Evolutionary conservation across 768 basidiomycete species (phyloP).

Genomic region (Gelatoporia subvermispora): DNA sequence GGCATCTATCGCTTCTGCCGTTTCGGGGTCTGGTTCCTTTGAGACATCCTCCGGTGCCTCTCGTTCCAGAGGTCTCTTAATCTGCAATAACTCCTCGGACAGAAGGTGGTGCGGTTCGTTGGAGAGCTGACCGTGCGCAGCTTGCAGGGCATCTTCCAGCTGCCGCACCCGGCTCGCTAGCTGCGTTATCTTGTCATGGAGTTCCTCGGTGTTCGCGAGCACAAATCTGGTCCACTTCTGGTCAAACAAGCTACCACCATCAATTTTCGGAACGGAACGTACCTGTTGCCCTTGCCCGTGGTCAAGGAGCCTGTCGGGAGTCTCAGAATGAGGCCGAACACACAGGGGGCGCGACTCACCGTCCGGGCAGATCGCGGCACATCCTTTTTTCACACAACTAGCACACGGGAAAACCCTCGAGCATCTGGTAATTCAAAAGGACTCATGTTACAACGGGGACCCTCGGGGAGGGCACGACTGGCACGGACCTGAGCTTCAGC

Average conservation of each 20-base stretch:
- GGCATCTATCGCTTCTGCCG: conserved; percentile 54
- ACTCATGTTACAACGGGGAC: conserved; percentile 2
- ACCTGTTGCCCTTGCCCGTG: conserved; percentile 73
- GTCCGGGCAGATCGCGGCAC: conserved; percentile 60
- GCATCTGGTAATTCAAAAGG: conserved; percentile 35
- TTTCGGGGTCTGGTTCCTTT: conserved; percentile 35
- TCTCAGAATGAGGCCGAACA: conserved; percentile 3
- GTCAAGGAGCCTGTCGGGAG: conserved; percentile 52
- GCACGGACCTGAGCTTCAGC: conserved; percentile 60
- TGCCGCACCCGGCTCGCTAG: conserved; percentile 59
- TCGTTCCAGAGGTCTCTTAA: conserved; percentile 65
- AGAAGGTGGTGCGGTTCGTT: conserved; percentile 53
- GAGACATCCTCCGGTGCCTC: conserved; percentile 43
- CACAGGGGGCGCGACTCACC: conserved; percentile 23
- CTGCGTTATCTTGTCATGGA: conserved; percentile 63
- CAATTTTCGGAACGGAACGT: conserved; percentile 4
- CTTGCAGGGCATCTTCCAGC: conserved; percentile 62
- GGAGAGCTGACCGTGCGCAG: conserved; percentile 45
- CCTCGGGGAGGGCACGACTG: conserved; percentile 12
- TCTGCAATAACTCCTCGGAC: conserved; percentile 53
- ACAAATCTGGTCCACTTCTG: conserved; percentile 47
- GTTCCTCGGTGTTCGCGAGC: conserved; percentile 62
- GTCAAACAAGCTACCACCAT: neutral
- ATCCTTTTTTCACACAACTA: conserved; percentile 35
- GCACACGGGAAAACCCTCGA: conserved; percentile 61